These are phyloP conservation scores for Sclerospora graminicola DNA, from an alignment of 352 stramenopile species.

Conservation along the genomic window DNA sequence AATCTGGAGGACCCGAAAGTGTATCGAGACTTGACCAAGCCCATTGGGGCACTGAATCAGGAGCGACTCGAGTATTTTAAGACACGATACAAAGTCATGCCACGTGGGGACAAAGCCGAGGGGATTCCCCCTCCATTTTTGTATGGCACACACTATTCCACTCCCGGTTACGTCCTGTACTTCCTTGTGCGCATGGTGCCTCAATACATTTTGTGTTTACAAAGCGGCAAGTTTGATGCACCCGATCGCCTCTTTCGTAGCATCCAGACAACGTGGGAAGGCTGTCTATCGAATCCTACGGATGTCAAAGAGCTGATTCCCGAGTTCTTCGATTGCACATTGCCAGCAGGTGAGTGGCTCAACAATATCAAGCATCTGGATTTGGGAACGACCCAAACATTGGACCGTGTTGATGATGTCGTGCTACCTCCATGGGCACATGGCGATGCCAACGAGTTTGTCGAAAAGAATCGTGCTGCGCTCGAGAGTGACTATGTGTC, in stretches of 20 bases:
- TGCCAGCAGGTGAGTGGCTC: constrained; percentile 85
- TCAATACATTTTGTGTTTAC: constrained; percentile 92
- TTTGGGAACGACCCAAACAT: constrained; percentile 86
- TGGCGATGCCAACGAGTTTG: constrained; percentile 78
- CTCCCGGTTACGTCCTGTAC: constrained; percentile 94
- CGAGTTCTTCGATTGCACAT: constrained; percentile 92
- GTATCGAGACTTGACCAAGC: constrained; percentile 89
- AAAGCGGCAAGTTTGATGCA: constrained; percentile 97
- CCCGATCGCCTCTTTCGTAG: constrained; percentile 95
- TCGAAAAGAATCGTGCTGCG: constrained; percentile 89
- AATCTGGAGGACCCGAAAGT: constrained; percentile 66
- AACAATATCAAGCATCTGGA: constrained; percentile 93
- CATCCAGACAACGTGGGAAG: constrained; percentile 89
- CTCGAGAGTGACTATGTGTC: constrained; percentile 96
- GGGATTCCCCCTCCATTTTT: constrained; percentile 90
- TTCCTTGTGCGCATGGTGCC: constrained; percentile 96
- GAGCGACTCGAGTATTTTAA: constrained; percentile 84
- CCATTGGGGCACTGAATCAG: constrained; percentile 88
- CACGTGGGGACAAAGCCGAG: constrained; percentile 61
- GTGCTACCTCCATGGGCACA: constrained; percentile 91
- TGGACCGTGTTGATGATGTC: constrained; percentile 86
- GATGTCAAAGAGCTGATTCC: constrained; percentile 99
- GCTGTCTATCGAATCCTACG: constrained; percentile 69
- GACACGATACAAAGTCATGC: constrained; percentile 86
- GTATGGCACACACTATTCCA: constrained; percentile 93